Evolutionary conservation across 2,329 filamentous ascomycete species (phyloP).

Genomic region (Fusarium incarnatum): DNA sequence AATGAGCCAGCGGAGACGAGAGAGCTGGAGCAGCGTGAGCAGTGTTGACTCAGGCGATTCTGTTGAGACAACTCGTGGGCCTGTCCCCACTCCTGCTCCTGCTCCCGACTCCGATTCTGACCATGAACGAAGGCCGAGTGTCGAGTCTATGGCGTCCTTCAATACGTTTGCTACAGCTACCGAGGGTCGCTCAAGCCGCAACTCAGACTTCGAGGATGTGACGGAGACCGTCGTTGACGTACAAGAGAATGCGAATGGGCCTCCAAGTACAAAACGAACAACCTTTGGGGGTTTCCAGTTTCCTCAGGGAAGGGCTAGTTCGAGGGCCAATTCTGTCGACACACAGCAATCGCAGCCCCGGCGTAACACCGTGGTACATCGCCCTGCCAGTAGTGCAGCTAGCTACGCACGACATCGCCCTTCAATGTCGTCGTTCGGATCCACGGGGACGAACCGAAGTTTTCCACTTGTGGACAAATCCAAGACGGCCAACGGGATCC

Average conservation of each 20-base stretch:
- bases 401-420: constrained; percentile 52
- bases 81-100: constrained; percentile 22
- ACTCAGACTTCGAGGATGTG: constrained; percentile 41
- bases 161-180: constrained; percentile 69
- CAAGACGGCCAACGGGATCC: constrained; percentile 58
- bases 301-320: constrained; percentile 27
- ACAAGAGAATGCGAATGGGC: constrained; percentile 39
- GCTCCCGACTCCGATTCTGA: constrained; percentile 30
- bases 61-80: constrained; percentile 70
- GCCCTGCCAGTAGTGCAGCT: constrained; percentile 38
- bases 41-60: constrained; percentile 71
- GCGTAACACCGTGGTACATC: constrained; percentile 59
- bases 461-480: constrained; percentile 70
- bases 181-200: constrained; percentile 60
- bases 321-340: constrained; percentile 45
- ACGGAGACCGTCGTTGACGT: constrained; percentile 39
- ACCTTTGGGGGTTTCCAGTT: constrained; percentile 47
- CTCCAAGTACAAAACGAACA: constrained; percentile 37
- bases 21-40: constrained; percentile 65
- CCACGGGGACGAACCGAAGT: constrained; percentile 69
- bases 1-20: constrained; percentile 62
- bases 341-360: constrained; percentile 35
- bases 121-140: constrained; percentile 57
- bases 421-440: constrained; percentile 68
- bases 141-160: constrained; percentile 62